Evolutionary conservation across 2,329 filamentous ascomycete genomes (phyloP).

Genomic region (Aphanoascus verrucosus): DNA sequence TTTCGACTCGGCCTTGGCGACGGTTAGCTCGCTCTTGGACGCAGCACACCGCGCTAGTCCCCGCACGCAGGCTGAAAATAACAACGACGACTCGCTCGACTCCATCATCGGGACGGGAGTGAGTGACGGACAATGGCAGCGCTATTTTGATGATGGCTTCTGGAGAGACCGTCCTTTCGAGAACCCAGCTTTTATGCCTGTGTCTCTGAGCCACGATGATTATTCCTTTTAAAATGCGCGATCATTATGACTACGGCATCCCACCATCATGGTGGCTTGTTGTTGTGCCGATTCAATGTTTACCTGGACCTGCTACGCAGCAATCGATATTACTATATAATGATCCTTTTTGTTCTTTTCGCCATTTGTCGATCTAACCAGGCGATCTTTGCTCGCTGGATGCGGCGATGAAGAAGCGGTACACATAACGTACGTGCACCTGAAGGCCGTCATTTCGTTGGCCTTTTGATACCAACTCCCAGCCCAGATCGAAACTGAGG

Average conservation of each 20-base stretch:
- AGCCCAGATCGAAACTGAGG: too few species aligned
- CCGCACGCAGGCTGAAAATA: background rate
- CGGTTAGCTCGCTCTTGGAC: background rate
- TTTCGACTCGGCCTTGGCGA: background rate
- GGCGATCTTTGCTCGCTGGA: background rate
- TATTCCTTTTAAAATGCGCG: background rate
- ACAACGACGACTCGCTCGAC: background rate
- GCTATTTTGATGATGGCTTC: constrained; percentile 7
- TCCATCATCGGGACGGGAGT: background rate
- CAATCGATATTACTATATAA: background rate
- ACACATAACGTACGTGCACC: background rate
- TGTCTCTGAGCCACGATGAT: background rate
- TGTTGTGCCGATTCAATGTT: background rate
- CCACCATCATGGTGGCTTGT: background rate
- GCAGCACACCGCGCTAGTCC: background rate
- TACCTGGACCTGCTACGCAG: background rate
- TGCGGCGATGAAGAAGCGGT: background rate
- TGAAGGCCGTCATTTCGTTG: background rate
- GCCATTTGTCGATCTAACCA: background rate
- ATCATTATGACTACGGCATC: background rate
- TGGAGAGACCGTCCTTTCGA: constrained; percentile 7
- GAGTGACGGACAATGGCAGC: background rate
- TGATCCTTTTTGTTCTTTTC: background rate
- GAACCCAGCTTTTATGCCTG: constrained; percentile 1
- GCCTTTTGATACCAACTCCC: too few species aligned